Percentiles rank a stretch among this genome's conserved stretches.
phyloP scores from a whole-genome alignment of 805 yeast species.

The Hanseniaspora thailandica region DNA sequence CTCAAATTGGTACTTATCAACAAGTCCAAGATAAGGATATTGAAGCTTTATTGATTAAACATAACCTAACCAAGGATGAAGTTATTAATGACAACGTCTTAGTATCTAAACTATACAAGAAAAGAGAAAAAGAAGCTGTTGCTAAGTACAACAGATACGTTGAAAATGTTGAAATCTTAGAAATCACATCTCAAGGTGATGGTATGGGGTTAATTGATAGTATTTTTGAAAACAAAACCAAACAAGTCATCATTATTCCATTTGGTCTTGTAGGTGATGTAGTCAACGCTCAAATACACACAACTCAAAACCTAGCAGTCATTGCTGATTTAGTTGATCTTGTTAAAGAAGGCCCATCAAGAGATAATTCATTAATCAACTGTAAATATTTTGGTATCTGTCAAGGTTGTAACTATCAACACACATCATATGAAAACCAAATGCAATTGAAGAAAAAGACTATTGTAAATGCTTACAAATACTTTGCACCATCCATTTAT shows the following conservation, averaged over 20 bases:
- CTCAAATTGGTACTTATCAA: conserved; percentile 47
- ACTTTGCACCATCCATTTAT: conserved; percentile 45
- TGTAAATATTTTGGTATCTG: conserved; percentile 78
- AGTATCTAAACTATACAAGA: conserved; percentile 39
- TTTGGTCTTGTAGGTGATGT: conserved; percentile 80
- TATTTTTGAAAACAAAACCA: conserved; percentile 37
- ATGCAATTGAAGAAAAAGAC: conserved; percentile 60
- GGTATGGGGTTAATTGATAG: conserved; percentile 63
- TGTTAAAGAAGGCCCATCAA: conserved; percentile 32
- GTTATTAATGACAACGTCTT: conserved; percentile 59
- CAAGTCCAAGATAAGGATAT: conserved; percentile 52
- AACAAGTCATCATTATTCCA: conserved; percentile 68
- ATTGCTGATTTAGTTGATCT: conserved; percentile 63
- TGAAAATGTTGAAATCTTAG: conserved; percentile 43
- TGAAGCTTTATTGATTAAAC: conserved; percentile 38
- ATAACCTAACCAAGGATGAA: conserved; percentile 34
- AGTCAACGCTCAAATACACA: conserved; percentile 58
- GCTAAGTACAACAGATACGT: conserved; percentile 48
- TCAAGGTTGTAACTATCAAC: conserved; percentile 91
- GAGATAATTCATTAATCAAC: conserved; percentile 50
- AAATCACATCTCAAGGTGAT: conserved; percentile 70
- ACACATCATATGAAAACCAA: conserved; percentile 61
- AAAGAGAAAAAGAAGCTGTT: conserved; percentile 27
- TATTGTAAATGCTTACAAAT: conserved; percentile 68
- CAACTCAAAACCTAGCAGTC: conserved; percentile 61